A percentile compares a stretch with the other conserved stretches of the same genome.
phyloP scores from a whole-genome alignment of 371 early-diverging fungal genomes.

The Syncephalastrum sp. region DNA sequence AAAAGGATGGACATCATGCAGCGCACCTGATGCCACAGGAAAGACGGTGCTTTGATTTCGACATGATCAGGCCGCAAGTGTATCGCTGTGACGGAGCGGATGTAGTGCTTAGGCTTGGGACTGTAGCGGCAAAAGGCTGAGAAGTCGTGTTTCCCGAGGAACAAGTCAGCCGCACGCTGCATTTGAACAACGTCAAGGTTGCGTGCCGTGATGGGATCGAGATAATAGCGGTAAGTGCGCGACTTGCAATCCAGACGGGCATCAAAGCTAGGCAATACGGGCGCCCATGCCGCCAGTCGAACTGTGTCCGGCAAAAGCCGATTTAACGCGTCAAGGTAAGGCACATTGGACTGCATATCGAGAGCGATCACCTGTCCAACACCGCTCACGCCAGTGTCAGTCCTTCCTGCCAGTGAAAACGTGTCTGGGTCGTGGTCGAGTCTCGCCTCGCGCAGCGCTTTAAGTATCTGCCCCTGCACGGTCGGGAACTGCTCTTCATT shows the following conservation, averaged over 20 bases:
- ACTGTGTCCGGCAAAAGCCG: conserved; percentile 84
- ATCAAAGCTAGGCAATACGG: conserved; percentile 72
- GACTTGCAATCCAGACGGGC: conserved; percentile 90
- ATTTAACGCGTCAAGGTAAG: conserved; percentile 85
- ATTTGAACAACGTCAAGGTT: conserved; percentile 63
- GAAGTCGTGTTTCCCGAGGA: conserved; percentile 88
- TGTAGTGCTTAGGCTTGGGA: conserved; percentile 69
- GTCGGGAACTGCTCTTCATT: conserved; percentile 58
- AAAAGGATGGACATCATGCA: conserved; percentile 92
- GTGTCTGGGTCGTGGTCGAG: conserved; percentile 62
- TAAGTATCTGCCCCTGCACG: conserved; percentile 80
- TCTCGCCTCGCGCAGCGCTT: conserved; percentile 69
- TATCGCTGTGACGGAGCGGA: conserved; percentile 64
- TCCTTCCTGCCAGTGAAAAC: conserved; percentile 87
- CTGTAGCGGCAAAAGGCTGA: conserved; percentile 94
- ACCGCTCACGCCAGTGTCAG: conserved; percentile 94
- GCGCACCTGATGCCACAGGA: conserved; percentile 97
- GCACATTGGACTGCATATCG: conserved; percentile 65
- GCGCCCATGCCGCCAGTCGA: conserved; percentile 89
- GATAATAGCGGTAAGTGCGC: conserved; percentile 94
- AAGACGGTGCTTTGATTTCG: conserved; percentile 78
- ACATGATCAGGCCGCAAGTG: conserved; percentile 59
- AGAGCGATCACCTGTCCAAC: conserved; percentile 87
- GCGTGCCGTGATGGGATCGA: conserved; percentile 31
- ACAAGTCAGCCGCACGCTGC: conserved; percentile 68